These are phyloP conservation scores for Pyricularia sp. DNA, from an alignment of 2,329 filamentous ascomycete genomes.

Conservation along the genomic window DNA sequence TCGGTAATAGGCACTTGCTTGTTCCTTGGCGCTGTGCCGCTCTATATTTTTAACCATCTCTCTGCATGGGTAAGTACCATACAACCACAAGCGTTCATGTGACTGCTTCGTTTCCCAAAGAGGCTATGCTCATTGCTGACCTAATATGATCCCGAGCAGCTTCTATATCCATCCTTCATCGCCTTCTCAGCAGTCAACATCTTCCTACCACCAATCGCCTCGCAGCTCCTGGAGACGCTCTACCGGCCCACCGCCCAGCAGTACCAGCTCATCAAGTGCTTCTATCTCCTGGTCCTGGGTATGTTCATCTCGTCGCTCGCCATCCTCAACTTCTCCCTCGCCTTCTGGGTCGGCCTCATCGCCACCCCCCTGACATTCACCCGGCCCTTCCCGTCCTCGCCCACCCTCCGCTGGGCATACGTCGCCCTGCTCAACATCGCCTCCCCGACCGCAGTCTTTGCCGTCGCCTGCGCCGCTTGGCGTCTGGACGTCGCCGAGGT, in stretches of 20 bases:
- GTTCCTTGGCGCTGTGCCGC: constrained; percentile 66
- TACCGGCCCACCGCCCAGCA: constrained; percentile 54
- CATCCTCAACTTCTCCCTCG: constrained; percentile 90
- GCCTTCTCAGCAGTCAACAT: constrained; percentile 46
- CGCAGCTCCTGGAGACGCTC: constrained; percentile 40
- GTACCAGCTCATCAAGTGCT: constrained; percentile 72
- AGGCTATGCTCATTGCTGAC: not conserved
- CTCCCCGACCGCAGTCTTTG: constrained; percentile 51
- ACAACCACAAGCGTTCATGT: not conserved
- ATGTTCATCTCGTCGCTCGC: constrained; percentile 88
- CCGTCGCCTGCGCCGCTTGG: constrained; percentile 32
- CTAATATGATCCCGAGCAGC: constrained; percentile 27
- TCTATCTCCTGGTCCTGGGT: constrained; percentile 85
- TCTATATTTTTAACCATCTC: constrained; percentile 78
- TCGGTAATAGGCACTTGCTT: constrained; percentile 65
- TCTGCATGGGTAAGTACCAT: constrained; percentile 48
- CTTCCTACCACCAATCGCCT: constrained; percentile 47
- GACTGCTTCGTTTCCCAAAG: not conserved
- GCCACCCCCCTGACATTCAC: constrained; percentile 74
- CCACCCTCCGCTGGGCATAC: constrained; percentile 30
- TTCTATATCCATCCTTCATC: constrained; percentile 49
- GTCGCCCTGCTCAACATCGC: constrained; percentile 47
- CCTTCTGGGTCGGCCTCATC: constrained; percentile 74
- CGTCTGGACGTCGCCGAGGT: constrained; percentile 42
- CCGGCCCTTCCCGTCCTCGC: constrained; percentile 25